Conservation (phyloP, 1,284 basidiomycete genomes). For the Ganoderma sinense region DNA sequence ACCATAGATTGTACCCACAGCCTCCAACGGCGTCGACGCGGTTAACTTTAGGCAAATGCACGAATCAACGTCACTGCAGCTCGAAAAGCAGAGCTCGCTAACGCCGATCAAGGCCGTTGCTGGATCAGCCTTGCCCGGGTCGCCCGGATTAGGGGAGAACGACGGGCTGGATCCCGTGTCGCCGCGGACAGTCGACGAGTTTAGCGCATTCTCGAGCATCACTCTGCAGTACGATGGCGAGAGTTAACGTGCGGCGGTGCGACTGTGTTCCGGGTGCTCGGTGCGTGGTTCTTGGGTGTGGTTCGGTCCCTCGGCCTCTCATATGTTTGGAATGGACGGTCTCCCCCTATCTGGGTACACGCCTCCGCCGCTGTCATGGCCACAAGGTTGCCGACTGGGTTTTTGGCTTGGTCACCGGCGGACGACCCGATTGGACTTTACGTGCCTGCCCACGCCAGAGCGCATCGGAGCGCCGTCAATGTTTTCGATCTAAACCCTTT, state of each 20-base stretch:
- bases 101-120: constrained; percentile 46
- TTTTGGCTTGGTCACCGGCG: constrained; percentile 21
- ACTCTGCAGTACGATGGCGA: constrained; percentile 88
- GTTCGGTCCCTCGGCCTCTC: constrained; percentile 2
- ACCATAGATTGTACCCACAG: constrained; percentile 81
- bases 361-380: constrained; percentile 12
- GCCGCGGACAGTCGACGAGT: constrained; percentile 60
- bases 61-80: constrained; percentile 90
- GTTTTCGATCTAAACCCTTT: constrained; percentile 17
- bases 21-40: constrained; percentile 85
- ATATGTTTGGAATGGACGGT: constrained; percentile 5
- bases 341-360: background rate
- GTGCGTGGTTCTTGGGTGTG: background rate
- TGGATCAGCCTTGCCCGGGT: constrained; percentile 45
- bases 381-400: background rate
- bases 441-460: constrained; percentile 3
- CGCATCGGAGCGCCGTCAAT: constrained; percentile 13
- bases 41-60: constrained; percentile 92
- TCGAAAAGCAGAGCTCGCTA: constrained; percentile 63
- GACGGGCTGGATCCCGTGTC: constrained; percentile 55
- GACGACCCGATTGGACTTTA: constrained; percentile 17
- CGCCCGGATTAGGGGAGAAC: constrained; percentile 54
- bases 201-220: constrained; percentile 87
- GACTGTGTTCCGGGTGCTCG: constrained; percentile 14
- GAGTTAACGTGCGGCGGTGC: constrained; percentile 28